Percentiles rank a stretch among this genome's conserved stretches.
Evolutionary conservation across 2,329 filamentous ascomycete genomes (phyloP).

Genomic region (Pseudocercospora macadamiae): DNA sequence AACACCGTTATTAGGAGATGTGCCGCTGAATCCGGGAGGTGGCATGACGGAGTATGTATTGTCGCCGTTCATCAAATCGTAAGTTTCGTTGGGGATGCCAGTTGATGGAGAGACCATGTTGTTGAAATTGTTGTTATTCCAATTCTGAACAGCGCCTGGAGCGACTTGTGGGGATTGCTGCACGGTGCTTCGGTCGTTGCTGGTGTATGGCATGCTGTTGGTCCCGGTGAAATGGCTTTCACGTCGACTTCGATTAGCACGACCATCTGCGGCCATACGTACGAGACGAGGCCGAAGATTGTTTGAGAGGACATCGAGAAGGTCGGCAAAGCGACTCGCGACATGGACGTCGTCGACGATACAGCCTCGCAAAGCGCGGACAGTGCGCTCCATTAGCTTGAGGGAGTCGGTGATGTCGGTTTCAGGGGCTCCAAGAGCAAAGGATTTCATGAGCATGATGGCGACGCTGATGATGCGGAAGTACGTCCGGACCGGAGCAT

Average conservation of each 20-base stretch:
- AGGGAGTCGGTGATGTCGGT: conserved; percentile 77
- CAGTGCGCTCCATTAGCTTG: conserved; percentile 72
- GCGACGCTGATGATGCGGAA: conserved; percentile 84
- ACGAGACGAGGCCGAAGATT: conserved; percentile 73
- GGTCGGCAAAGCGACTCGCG: conserved; percentile 79
- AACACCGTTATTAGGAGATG: conserved; percentile 37
- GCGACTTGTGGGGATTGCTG: conserved; percentile 26
- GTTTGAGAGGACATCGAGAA: conserved; percentile 77
- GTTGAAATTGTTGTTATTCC: conserved; percentile 27
- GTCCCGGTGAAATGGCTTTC: conserved; percentile 24
- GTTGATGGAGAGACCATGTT: conserved; percentile 15
- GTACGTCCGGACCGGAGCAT: conserved; percentile 81
- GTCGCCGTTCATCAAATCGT: conserved; percentile 46
- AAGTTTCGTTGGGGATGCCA: conserved; percentile 49
- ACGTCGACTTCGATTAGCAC: conserved; percentile 30
- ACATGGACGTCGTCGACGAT: conserved; percentile 85
- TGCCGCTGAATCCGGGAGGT: conserved; percentile 45
- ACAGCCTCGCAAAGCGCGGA: conserved; percentile 73
- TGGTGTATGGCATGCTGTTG: conserved; percentile 11
- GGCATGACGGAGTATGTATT: conserved; percentile 52
- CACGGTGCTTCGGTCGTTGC: conserved; percentile 12
- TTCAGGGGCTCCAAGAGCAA: conserved; percentile 77
- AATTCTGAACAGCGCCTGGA: conserved; percentile 19
- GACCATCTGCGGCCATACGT: conserved; percentile 55
- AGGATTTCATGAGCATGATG: conserved; percentile 83